A percentile compares a stretch with the other conserved stretches of the same genome.
These are phyloP conservation scores for Metarhizium humberi DNA, from an alignment of 2,329 filamentous ascomycete species.

Conservation along the genomic window DNA sequence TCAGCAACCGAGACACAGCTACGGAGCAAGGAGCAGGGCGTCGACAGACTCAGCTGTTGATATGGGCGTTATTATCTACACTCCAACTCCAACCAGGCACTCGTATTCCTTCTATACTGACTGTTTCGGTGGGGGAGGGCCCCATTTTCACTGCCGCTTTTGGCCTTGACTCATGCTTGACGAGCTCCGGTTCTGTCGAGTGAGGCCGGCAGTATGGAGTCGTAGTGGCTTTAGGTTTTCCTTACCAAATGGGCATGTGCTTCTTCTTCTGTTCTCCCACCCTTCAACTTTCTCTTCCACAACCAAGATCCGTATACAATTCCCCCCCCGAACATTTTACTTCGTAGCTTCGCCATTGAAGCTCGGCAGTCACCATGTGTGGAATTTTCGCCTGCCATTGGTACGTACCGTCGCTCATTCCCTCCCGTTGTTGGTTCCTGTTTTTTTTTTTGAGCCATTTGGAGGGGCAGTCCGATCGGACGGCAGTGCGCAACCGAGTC, in stretches of 20 bases:
- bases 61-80: background rate
- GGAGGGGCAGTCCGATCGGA: constrained; percentile 16
- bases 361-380: constrained; percentile 61
- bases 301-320: background rate
- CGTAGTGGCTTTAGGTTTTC: constrained; percentile 1
- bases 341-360: background rate
- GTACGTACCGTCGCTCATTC: constrained; percentile 40
- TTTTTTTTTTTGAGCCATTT: constrained; percentile 9
- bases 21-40: background rate
- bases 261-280: background rate
- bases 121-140: background rate
- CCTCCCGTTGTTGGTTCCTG: background rate
- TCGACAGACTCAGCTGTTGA: too few relatives aligned
- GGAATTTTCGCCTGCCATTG: constrained; percentile 93
- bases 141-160: constrained; percentile 4
- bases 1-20: background rate
- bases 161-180: constrained; percentile 9
- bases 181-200: background rate
- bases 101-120: background rate
- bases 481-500: constrained; percentile 8
- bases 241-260: background rate
- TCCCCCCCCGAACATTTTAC: background rate
- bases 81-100: background rate
- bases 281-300: constrained; percentile 1
- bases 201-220: background rate